These are phyloP conservation scores for Colletotrichum aenigma DNA, from an alignment of 2,329 filamentous ascomycete species.

Conservation along the genomic window DNA sequence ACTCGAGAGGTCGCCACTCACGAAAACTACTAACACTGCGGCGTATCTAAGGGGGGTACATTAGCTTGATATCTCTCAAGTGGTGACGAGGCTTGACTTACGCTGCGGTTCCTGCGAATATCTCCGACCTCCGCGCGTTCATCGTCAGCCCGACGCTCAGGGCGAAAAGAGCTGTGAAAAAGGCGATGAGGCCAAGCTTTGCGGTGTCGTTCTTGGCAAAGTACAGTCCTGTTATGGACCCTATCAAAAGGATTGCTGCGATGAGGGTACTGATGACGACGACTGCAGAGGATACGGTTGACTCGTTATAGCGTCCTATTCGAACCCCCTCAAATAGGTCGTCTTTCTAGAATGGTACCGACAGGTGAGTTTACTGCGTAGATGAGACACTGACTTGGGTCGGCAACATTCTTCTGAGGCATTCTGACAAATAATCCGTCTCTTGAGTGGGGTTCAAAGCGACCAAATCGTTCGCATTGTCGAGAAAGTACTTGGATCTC, in stretches of 20 bases:
- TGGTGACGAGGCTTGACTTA: background rate
- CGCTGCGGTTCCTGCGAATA: constrained; percentile 22
- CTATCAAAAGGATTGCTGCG: background rate
- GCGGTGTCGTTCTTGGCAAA: background rate
- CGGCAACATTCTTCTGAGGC: no score
- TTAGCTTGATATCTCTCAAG: background rate
- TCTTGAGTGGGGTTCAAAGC: no score
- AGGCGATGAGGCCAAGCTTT: constrained; percentile 16
- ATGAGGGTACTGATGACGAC: background rate
- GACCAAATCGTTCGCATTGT: no score
- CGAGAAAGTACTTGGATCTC: no score
- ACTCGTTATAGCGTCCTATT: no score
- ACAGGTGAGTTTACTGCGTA: no score
- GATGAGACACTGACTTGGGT: no score
- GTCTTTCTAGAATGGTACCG: no score
- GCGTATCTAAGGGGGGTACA: background rate
- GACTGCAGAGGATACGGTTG: no score
- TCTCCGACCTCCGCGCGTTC: constrained; percentile 18
- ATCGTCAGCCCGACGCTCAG: constrained; percentile 16
- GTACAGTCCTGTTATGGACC: constrained; percentile 9
- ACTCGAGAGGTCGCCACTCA: background rate
- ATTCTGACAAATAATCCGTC: no score
- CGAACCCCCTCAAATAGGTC: no score
- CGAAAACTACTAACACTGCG: constrained; percentile 18
- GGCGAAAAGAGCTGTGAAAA: constrained; percentile 21